Conservation (phyloP, 2,329 filamentous ascomycete species). For the Xylaria sp. region DNA sequence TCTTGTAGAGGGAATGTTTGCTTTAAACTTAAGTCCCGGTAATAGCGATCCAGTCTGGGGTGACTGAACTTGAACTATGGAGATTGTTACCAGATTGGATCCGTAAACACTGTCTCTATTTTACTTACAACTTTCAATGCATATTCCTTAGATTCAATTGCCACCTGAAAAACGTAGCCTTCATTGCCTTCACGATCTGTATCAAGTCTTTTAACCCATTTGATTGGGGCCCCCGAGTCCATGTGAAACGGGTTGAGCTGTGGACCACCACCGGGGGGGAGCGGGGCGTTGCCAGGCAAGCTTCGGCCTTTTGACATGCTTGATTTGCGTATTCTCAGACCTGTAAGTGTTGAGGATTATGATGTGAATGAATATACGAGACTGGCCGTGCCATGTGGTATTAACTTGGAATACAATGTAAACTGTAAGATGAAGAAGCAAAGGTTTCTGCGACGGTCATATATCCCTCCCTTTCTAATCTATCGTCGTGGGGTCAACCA, state of each 20-base stretch:
- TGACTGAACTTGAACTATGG: slow-evolving; percentile 13
- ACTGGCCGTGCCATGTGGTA: too few relatives aligned
- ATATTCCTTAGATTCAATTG: slow-evolving; percentile 5
- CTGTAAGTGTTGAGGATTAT: too few relatives aligned
- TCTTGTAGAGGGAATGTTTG: not conserved
- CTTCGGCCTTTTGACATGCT: too few relatives aligned
- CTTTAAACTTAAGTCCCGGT: not conserved
- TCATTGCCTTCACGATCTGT: not conserved
- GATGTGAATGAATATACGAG: too few relatives aligned
- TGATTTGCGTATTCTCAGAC: too few relatives aligned
- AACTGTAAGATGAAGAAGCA: too few relatives aligned
- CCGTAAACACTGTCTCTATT: too few relatives aligned
- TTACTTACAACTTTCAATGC: slow-evolving; percentile 15
- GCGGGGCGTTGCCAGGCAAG: too few relatives aligned
- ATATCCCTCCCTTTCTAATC: too few relatives aligned
- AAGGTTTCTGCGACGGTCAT: too few relatives aligned
- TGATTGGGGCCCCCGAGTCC: not conserved
- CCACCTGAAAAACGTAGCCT: slow-evolving; percentile 6
- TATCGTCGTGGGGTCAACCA: too few relatives aligned
- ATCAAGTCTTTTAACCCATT: slow-evolving; percentile 23
- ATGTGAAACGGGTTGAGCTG: not conserved
- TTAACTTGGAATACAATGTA: too few relatives aligned
- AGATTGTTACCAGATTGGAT: not conserved
- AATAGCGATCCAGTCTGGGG: not conserved
- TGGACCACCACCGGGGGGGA: not conserved